Conservation (phyloP, 2,329 filamentous ascomycete genomes). For the Bipolaris victoriae region DNA sequence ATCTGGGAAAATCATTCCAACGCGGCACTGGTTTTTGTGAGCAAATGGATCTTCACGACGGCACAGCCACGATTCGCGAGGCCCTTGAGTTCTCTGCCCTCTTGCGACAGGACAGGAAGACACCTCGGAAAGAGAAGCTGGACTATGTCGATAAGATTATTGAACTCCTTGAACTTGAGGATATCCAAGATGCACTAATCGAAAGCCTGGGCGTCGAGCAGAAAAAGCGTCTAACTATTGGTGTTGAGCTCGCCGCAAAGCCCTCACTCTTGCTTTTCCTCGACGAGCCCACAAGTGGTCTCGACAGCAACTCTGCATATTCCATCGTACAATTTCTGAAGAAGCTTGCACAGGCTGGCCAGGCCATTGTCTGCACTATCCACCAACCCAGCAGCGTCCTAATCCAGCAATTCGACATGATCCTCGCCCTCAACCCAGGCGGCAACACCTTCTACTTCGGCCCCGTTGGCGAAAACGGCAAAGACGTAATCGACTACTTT, state of each 20-base stretch:
- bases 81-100: slow-evolving; percentile 72
- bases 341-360: slow-evolving; percentile 69
- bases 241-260: slow-evolving; percentile 68
- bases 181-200: slow-evolving; percentile 71
- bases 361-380: slow-evolving; percentile 76
- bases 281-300: slow-evolving; percentile 73
- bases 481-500: slow-evolving; percentile 71
- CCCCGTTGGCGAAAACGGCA: slow-evolving; percentile 70
- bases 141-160: slow-evolving; percentile 72
- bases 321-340: slow-evolving; percentile 72
- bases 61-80: slow-evolving; percentile 70
- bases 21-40: slow-evolving; percentile 73
- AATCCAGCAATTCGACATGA: slow-evolving; percentile 76
- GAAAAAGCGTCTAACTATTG: slow-evolving; percentile 74
- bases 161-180: slow-evolving; percentile 67
- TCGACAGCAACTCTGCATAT: slow-evolving; percentile 72
- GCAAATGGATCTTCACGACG: slow-evolving; percentile 74
- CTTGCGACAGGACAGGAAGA: slow-evolving; percentile 63
- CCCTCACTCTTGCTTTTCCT: slow-evolving; percentile 72
- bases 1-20: slow-evolving; percentile 65
- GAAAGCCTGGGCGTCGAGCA: slow-evolving; percentile 70
- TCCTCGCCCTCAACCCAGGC: slow-evolving; percentile 70
- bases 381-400: slow-evolving; percentile 74
- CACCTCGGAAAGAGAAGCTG: slow-evolving; percentile 66
- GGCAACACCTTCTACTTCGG: slow-evolving; percentile 78